A percentile compares a stretch with the other conserved stretches of the same genome.
These are phyloP conservation scores for Rhododendron mucronatum DNA, from an alignment of 148 eudicot species.

Conservation along the genomic window DNA sequence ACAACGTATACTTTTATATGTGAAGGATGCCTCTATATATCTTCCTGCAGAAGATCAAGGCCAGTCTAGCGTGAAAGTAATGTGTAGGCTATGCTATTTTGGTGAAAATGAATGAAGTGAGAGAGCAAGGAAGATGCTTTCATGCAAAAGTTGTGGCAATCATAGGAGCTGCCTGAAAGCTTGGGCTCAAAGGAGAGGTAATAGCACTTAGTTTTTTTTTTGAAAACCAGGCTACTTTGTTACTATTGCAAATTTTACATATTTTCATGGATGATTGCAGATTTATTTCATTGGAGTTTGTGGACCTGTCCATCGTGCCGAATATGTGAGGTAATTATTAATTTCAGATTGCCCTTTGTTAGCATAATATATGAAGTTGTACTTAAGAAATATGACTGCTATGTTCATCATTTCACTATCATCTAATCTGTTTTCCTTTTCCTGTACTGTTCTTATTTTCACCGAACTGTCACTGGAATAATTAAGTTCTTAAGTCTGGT, in stretches of 20 bases:
- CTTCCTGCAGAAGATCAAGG: conserved; percentile 61
- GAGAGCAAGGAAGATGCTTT: conserved; percentile 84
- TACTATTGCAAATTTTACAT: background rate
- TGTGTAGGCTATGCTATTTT: conserved; percentile 89
- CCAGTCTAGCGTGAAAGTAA: conserved; percentile 51
- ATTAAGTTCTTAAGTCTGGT: background rate
- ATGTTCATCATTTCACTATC: background rate
- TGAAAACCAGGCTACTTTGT: background rate
- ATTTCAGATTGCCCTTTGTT: background rate
- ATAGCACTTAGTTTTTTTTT: background rate
- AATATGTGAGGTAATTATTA: conserved; percentile 64
- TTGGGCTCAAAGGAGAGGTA: conserved; percentile 92
- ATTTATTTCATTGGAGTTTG: conserved; percentile 97
- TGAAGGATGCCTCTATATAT: conserved; percentile 55
- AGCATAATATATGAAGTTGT: background rate
- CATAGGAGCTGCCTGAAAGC: conserved; percentile 83
- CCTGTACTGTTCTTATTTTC: background rate
- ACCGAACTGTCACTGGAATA: background rate
- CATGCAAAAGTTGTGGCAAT: conserved; percentile 82
- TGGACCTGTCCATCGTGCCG: conserved; percentile 98
- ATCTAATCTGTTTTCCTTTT: background rate
- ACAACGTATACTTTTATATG: background rate
- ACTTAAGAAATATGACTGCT: background rate
- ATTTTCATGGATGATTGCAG: conserved; percentile 35
- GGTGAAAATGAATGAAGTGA: conserved; percentile 89